Evolutionary conservation across 352 stramenopile genomes (phyloP), one percentile per base, ranked within the genome.

Genomic region (Globisporangium apiculatum): DNA sequence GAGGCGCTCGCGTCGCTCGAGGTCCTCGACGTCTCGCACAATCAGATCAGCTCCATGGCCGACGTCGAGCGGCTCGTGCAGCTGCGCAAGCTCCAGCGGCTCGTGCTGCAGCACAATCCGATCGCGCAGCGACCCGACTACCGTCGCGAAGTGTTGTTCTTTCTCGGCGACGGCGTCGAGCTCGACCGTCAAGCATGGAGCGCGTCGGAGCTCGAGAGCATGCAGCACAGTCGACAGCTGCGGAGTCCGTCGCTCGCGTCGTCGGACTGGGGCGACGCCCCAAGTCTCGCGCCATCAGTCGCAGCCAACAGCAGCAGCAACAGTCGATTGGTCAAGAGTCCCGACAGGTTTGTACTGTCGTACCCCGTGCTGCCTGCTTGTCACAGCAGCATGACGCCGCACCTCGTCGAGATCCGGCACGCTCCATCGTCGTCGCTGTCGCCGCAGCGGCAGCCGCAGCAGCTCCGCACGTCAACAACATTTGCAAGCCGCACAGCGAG

Each of bases 61-160:
- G 77, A 89, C 41, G 53, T 91, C 0, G 79, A 87, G 57, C 56
- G 83, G 3, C 55, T 94, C 14, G 70, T 57, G 6, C 58, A 57
- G 36, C 42, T 92, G n/a, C 48, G 50, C 5, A 63, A 64, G 18
- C 71, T 94, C 1, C 60, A 55, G 5, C 63, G 64, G 4, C 52
- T 94, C n/a, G 71, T 78, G 9, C 60, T 95, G 51, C 69, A 73
- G 48, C 81, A 86, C n/a, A 95, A 95, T 43, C 83, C 82, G 15
- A 79, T 95, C 41, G 67, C 82, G 17, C 61, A 66, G 5, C 70
- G 81, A 31, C 78, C 86, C 8, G 86, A 95, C 41, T 91, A 94
- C 58, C 72, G 86, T 43, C 73, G 86, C 24, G 83, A 95, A 55
- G 75, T 92, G 15, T 51, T 94, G 1, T 94, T 95, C 43, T 93